These are phyloP conservation scores for Globisporangium cylindrosporum DNA, from an alignment of 352 stramenopile species.

Conservation along the genomic window DNA sequence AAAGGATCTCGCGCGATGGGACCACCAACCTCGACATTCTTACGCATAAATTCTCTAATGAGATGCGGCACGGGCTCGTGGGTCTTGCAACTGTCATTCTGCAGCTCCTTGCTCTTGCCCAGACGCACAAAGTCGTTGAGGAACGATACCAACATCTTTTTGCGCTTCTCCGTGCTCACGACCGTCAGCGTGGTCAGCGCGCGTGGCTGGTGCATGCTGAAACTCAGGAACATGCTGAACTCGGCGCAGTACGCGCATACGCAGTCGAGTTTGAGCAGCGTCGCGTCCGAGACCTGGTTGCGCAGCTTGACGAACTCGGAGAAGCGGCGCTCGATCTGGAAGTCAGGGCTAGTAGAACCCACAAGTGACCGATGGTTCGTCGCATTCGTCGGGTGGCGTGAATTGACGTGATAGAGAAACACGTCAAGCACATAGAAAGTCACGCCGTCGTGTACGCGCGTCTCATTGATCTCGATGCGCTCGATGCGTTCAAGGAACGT, in stretches of 20 bases:
- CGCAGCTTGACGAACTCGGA: constrained; percentile 58
- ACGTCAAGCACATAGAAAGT: constrained; percentile 60
- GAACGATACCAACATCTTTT: constrained; percentile 46
- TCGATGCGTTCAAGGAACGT: constrained; percentile 57
- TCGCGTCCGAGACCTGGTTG: constrained; percentile 38
- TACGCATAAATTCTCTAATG: constrained; percentile 40
- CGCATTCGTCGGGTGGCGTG: constrained; percentile 41
- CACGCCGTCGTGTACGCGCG: constrained; percentile 33
- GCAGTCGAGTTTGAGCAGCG: constrained; percentile 42
- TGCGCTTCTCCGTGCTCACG: constrained; percentile 38
- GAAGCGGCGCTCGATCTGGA: constrained; percentile 55
- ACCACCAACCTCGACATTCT: too few relatives aligned
- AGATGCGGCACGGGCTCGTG: constrained; percentile 42
- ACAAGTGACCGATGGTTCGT: constrained; percentile 34
- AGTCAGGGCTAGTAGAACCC: constrained; percentile 33
- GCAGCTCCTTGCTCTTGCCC: constrained; percentile 35
- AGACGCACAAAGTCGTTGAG: constrained; percentile 50
- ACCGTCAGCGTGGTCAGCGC: constrained; percentile 34
- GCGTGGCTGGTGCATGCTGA: constrained; percentile 44
- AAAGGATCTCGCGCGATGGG: too few relatives aligned
- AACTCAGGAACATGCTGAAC: constrained; percentile 51
- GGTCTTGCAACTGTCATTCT: constrained; percentile 37
- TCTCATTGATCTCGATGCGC: constrained; percentile 46
- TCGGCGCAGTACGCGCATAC: constrained; percentile 62
- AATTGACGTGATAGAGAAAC: constrained; percentile 50